Conservation (phyloP, 176 grass and related monocot genomes). For the Luzula sylvatica region DNA sequence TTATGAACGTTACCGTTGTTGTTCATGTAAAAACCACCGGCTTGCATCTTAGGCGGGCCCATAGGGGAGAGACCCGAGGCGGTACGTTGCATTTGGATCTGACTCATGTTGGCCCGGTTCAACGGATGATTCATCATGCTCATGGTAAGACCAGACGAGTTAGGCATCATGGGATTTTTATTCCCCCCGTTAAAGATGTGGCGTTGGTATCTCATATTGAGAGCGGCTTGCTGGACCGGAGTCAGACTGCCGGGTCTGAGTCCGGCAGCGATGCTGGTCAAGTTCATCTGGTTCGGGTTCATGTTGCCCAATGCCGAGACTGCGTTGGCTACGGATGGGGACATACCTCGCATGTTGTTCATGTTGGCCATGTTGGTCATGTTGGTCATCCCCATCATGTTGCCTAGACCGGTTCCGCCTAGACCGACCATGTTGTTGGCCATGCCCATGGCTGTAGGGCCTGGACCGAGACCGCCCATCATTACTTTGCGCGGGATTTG, state of each 20-base stretch:
- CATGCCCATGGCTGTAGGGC: slow-evolving; percentile 55
- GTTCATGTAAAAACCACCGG: slow-evolving; percentile 53
- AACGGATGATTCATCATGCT: slow-evolving; percentile 55
- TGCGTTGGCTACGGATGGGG: slow-evolving; percentile 34
- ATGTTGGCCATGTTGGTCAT: slow-evolving; percentile 28
- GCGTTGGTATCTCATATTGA: slow-evolving; percentile 56
- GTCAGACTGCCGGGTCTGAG: slow-evolving; percentile 32
- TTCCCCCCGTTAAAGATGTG: slow-evolving; percentile 48
- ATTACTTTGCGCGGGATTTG: slow-evolving; percentile 72
- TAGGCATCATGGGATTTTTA: slow-evolving; percentile 56
- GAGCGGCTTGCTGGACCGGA: slow-evolving; percentile 13
- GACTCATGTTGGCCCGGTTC: slow-evolving; percentile 53
- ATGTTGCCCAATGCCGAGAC: slow-evolving; percentile 56
- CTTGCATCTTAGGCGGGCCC: slow-evolving; percentile 87
- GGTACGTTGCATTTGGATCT: slow-evolving; percentile 47
- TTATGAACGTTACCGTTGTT: slow-evolving; percentile 40
- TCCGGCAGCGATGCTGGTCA: slow-evolving; percentile 47
- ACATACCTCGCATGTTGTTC: slow-evolving; percentile 45
- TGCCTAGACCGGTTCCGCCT: slow-evolving; percentile 36
- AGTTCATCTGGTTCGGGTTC: slow-evolving; percentile 53
- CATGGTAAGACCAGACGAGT: slow-evolving; percentile 44
- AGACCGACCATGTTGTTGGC: slow-evolving; percentile 50
- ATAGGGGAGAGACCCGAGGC: slow-evolving; percentile 45
- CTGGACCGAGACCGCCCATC: slow-evolving; percentile 47
- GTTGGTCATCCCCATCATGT: slow-evolving; percentile 61